Conservation (phyloP, 2,329 filamentous ascomycete genomes). For the Ceratocystis variospora region DNA sequence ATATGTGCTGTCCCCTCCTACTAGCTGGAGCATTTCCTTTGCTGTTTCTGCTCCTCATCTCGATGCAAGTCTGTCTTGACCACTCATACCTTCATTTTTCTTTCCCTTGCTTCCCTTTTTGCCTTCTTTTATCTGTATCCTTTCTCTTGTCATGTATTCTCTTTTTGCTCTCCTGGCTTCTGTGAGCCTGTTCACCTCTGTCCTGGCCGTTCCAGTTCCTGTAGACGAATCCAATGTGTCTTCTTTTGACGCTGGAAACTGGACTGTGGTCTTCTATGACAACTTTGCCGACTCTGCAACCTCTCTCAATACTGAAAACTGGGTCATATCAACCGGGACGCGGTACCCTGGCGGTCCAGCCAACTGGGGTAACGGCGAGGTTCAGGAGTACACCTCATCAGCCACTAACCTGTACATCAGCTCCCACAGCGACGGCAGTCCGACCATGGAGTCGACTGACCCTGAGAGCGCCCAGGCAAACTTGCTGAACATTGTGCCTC, state of each 20-base stretch:
- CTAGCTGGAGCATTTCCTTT: neutral
- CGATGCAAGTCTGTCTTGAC: neutral
- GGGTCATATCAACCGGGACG: constrained; percentile 28
- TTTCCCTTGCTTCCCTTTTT: neutral
- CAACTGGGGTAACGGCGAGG: constrained; percentile 38
- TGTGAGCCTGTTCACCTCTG: neutral
- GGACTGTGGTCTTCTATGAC: constrained; percentile 24
- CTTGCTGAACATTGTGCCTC: constrained; percentile 16
- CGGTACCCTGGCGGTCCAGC: constrained; percentile 33
- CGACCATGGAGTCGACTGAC: neutral
- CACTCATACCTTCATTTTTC: neutral
- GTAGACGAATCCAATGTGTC: neutral
- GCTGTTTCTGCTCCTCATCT: constrained; percentile 1
- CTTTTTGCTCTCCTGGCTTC: neutral
- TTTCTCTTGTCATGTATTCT: neutral
- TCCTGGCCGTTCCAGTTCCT: neutral
- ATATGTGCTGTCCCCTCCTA: neutral
- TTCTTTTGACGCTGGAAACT: constrained; percentile 5
- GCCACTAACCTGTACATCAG: constrained; percentile 29
- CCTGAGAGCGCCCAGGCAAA: neutral
- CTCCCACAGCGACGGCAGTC: constrained; percentile 21
- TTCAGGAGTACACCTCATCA: constrained; percentile 33
- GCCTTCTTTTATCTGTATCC: neutral
- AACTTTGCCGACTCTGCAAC: constrained; percentile 22
- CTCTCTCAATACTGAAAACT: constrained; percentile 9